Evolutionary conservation across 2,329 filamentous ascomycete species (phyloP).

Genomic region (Stagonosporopsis cucurbitacearum): DNA sequence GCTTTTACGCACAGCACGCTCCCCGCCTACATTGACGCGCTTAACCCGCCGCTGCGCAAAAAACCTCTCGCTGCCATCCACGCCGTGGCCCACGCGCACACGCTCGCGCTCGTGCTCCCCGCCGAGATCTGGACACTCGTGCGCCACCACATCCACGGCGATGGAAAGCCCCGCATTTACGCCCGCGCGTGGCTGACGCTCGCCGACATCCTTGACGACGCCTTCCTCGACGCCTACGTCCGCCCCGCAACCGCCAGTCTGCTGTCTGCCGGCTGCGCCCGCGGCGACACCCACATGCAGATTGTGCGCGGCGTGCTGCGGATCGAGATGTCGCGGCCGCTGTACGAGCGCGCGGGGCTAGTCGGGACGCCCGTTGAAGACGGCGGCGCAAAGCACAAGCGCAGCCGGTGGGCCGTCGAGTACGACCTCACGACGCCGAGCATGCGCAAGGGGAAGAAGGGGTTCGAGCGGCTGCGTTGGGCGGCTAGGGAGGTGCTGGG

Average conservation of each 20-base stretch:
- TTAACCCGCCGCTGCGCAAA: conserved; percentile 62
- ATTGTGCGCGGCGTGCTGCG: conserved; percentile 73
- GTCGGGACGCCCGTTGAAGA: conserved; percentile 70
- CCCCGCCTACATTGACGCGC: conserved; percentile 70
- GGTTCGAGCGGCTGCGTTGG: conserved; percentile 78
- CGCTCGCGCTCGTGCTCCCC: conserved; percentile 76
- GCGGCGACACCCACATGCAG: conserved; percentile 74
- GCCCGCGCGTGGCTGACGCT: conserved; percentile 75
- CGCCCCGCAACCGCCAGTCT: conserved; percentile 82
- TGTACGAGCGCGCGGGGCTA: conserved; percentile 82
- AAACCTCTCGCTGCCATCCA: conserved; percentile 77
- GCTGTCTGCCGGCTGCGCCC: conserved; percentile 78
- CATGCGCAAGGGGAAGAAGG: conserved; percentile 84
- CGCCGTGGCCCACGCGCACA: conserved; percentile 71
- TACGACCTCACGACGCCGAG: conserved; percentile 74
- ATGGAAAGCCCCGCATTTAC: conserved; percentile 64
- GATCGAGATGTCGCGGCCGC: conserved; percentile 79
- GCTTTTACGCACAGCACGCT: conserved; percentile 74
- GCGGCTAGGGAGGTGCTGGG: conserved; percentile 80
- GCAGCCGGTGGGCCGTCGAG: conserved; percentile 79
- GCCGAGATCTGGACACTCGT: conserved; percentile 64
- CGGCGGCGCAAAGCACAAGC: conserved; percentile 67
- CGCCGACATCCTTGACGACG: conserved; percentile 71
- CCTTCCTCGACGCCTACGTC: conserved; percentile 85
- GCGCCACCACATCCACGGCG: too few relatives aligned